Percentiles rank a stretch among this genome's conserved stretches.
These are phyloP conservation scores for Calamus simplicifolius DNA, from an alignment of 176 grass and related monocot species.

Conservation along the genomic window DNA sequence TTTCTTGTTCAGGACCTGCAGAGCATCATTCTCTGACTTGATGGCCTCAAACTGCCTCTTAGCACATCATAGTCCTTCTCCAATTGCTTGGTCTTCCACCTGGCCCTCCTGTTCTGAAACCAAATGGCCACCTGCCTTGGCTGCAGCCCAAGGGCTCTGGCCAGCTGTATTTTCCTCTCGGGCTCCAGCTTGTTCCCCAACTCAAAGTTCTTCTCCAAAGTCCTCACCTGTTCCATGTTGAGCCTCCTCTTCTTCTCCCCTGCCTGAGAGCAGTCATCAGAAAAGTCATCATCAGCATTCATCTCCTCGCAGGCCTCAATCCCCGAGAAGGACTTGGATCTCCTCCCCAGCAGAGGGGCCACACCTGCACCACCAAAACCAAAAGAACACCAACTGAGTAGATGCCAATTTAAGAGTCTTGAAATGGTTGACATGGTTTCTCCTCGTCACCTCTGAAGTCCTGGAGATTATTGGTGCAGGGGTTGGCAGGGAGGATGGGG, in stretches of 20 bases:
- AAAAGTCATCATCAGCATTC: conserved; percentile 1
- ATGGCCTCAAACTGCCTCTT: conserved; percentile 14
- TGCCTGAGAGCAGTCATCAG: neutral
- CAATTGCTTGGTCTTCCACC: conserved; percentile 23
- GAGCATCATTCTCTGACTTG: conserved; percentile 11
- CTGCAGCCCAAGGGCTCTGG: conserved; percentile 11
- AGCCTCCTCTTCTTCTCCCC: conserved; percentile 22
- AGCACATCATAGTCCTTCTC: conserved; percentile 15
- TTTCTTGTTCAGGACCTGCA: conserved; percentile 8
- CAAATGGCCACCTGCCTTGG: conserved; percentile 22
- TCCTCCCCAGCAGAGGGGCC: conserved; percentile 3
- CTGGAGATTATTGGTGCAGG: neutral
- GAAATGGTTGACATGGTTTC: neutral
- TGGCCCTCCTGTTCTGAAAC: conserved; percentile 18
- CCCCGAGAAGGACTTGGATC: neutral
- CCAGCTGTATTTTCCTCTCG: conserved; percentile 16
- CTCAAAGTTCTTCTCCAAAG: conserved; percentile 21
- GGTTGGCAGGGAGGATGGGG: neutral
- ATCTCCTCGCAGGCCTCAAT: neutral
- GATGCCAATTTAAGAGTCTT: neutral
- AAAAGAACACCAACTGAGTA: neutral
- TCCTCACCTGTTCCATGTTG: conserved; percentile 12
- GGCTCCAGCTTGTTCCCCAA: conserved; percentile 22
- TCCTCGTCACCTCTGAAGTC: neutral
- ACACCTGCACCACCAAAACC: neutral